phyloP scores from a whole-genome alignment of 257 asterid genomes.

The Pogostemon cablin region DNA sequence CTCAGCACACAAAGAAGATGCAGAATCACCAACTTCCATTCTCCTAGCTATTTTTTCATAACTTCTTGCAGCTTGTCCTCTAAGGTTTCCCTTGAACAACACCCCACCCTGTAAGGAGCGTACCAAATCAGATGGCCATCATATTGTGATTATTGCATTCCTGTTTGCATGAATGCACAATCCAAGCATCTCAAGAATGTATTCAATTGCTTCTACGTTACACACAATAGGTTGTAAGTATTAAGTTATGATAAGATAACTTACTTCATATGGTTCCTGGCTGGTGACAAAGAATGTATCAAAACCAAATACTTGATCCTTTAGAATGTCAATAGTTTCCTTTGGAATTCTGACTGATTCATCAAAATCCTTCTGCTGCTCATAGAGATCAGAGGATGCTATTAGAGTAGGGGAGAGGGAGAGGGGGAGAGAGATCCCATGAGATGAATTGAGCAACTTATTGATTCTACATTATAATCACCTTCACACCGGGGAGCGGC shows the following conservation, averaged over 20 bases:
- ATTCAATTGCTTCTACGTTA: slow-evolving; percentile 10
- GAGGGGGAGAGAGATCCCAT: slow-evolving; percentile 9
- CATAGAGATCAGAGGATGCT: slow-evolving; percentile 29
- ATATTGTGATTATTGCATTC: background rate
- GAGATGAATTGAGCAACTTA: slow-evolving; percentile 19
- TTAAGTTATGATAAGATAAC: slow-evolving; percentile 33
- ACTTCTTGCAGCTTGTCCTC: slow-evolving; percentile 83
- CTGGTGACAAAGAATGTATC: slow-evolving; percentile 94
- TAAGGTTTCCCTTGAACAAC: slow-evolving; percentile 87
- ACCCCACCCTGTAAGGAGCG: slow-evolving; percentile 73
- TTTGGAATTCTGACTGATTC: slow-evolving; percentile 78
- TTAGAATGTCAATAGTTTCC: slow-evolving; percentile 81
- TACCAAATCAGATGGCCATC: background rate
- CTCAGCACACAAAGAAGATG: slow-evolving; percentile 29
- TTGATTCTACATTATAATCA: slow-evolving; percentile 49
- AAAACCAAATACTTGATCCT: slow-evolving; percentile 92
- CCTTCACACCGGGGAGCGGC: slow-evolving; percentile 98
- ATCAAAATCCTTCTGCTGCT: slow-evolving; percentile 71
- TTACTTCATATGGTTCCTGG: slow-evolving; percentile 98
- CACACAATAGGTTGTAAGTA: background rate
- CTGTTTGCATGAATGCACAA: background rate
- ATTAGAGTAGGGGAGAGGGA: slow-evolving; percentile 16
- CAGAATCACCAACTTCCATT: slow-evolving; percentile 66
- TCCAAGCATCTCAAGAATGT: slow-evolving; percentile 5
- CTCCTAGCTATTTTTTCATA: slow-evolving; percentile 79